Conservation (phyloP, 176 grass and related monocot genomes). For the Aegilops umbellulata region DNA sequence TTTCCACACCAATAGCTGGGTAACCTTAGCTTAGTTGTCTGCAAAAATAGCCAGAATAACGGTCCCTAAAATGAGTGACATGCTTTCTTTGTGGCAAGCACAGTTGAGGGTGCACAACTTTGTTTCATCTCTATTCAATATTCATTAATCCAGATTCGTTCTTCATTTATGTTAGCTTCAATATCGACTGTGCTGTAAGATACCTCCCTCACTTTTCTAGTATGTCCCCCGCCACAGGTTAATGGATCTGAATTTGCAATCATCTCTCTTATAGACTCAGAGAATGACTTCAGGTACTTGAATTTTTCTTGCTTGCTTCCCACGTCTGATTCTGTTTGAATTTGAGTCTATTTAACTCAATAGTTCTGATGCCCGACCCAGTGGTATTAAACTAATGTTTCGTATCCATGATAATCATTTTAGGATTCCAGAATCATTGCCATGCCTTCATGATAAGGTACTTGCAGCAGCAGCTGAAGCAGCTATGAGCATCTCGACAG, state of each 20-base stretch:
- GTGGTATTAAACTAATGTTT: background rate
- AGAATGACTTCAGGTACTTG: constrained; percentile 79
- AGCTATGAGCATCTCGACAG: constrained; percentile 55
- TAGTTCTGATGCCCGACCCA: background rate
- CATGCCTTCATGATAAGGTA: constrained; percentile 92
- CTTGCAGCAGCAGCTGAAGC: constrained; percentile 86
- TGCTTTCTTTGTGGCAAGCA: constrained; percentile 30
- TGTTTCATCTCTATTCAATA: constrained; percentile 1
- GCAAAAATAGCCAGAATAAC: constrained; percentile 9
- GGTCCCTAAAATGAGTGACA: constrained; percentile 16
- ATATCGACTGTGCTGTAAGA: background rate
- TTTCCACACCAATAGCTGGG: background rate
- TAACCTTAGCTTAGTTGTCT: constrained; percentile 6
- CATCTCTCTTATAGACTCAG: constrained; percentile 64
- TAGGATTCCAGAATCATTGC: constrained; percentile 86
- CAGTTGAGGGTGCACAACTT: background rate
- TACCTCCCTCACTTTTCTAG: constrained; percentile 9
- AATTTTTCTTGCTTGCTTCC: constrained; percentile 9
- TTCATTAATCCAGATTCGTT: background rate
- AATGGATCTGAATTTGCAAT: constrained; percentile 84
- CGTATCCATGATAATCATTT: constrained; percentile 19
- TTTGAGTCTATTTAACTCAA: constrained; percentile 7
- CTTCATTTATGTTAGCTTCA: constrained; percentile 20
- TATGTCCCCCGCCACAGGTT: constrained; percentile 40
- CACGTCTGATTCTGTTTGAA: background rate